Evolutionary conservation across 495 filamentous ascomycete species (phyloP).

Genomic region (Apiosordaria backusii): DNA sequence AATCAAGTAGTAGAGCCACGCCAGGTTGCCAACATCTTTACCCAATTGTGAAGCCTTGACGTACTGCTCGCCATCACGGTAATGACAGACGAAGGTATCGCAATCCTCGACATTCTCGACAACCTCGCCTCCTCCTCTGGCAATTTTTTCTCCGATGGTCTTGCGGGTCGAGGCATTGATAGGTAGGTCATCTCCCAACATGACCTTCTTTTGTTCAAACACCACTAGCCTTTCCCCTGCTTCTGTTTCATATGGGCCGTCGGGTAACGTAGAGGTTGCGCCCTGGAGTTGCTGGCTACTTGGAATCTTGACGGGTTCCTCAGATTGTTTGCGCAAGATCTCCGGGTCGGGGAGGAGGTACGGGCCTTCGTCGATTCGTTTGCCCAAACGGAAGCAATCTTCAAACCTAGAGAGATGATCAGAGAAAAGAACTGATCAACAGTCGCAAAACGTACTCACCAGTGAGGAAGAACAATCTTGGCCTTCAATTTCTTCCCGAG

Average conservation of each 20-base stretch:
- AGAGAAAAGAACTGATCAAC: neutral
- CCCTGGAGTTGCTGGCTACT: slow-evolving; percentile 64
- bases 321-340: slow-evolving; percentile 56
- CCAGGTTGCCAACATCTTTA: slow-evolving; percentile 84
- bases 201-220: slow-evolving; percentile 61
- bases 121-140: slow-evolving; percentile 63
- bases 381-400: slow-evolving; percentile 87
- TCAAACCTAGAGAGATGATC: slow-evolving; percentile 65
- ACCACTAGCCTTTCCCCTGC: slow-evolving; percentile 49
- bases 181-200: slow-evolving; percentile 67
- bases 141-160: slow-evolving; percentile 67
- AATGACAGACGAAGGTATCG: slow-evolving; percentile 81
- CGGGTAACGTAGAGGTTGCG: slow-evolving; percentile 64
- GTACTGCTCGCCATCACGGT: slow-evolving; percentile 77
- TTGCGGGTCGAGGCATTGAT: slow-evolving; percentile 61
- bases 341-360: slow-evolving; percentile 87
- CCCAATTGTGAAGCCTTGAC: slow-evolving; percentile 64
- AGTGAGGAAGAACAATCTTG: slow-evolving; percentile 93
- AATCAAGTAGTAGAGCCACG: slow-evolving; percentile 91
- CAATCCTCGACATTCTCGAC: slow-evolving; percentile 64
- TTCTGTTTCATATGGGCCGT: slow-evolving; percentile 36
- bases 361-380: slow-evolving; percentile 79
- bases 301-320: slow-evolving; percentile 53
- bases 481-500: slow-evolving; percentile 58
- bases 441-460: slow-evolving; percentile 39